Evolutionary conservation across 192 early-diverging fungal species (phyloP).

Genomic region (Backusella parvicylindrica): DNA sequence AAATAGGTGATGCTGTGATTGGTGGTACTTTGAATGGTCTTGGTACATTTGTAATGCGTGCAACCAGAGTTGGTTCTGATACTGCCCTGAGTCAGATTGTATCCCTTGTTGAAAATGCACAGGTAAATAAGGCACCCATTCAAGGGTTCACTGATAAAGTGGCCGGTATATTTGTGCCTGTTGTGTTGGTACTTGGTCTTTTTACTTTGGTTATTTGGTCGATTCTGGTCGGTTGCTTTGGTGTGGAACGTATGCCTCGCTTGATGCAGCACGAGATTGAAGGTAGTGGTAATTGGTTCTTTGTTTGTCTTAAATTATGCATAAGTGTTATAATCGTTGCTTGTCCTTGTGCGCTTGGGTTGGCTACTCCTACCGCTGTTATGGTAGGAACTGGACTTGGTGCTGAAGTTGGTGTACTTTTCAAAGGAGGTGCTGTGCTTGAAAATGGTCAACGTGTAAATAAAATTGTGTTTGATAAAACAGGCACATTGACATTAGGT

Average conservation of each 20-base stretch:
- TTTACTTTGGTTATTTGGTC: constrained; percentile 79
- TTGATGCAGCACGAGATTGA: constrained; percentile 41
- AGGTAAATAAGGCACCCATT: constrained; percentile 92
- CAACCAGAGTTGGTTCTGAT: constrained; percentile 82
- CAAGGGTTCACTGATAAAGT: constrained; percentile 89
- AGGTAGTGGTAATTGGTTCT: constrained; percentile 62
- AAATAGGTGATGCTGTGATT: constrained; percentile 61
- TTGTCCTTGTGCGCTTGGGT: constrained; percentile 93
- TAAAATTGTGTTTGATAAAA: constrained; percentile 96
- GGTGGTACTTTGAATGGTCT: constrained; percentile 92
- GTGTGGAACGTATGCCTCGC: constrained; percentile 20
- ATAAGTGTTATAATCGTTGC: constrained; percentile 95
- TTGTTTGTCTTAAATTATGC: constrained; percentile 78
- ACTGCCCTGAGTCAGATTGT: constrained; percentile 91
- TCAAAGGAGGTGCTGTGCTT: constrained; percentile 91
- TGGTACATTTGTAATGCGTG: constrained; percentile 80
- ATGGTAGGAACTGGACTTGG: constrained; percentile 98
- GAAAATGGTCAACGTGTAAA: constrained; percentile 77
- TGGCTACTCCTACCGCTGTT: constrained; percentile 94
- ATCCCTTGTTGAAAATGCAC: constrained; percentile 86
- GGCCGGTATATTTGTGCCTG: constrained; percentile 88
- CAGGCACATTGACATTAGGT: constrained; percentile 88
- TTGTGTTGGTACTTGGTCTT: constrained; percentile 69
- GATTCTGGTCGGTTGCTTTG: constrained; percentile 28
- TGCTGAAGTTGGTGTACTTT: constrained; percentile 89